phyloP scores from a whole-genome alignment of 805 yeast genomes.

The Yamadazyma sp. region DNA sequence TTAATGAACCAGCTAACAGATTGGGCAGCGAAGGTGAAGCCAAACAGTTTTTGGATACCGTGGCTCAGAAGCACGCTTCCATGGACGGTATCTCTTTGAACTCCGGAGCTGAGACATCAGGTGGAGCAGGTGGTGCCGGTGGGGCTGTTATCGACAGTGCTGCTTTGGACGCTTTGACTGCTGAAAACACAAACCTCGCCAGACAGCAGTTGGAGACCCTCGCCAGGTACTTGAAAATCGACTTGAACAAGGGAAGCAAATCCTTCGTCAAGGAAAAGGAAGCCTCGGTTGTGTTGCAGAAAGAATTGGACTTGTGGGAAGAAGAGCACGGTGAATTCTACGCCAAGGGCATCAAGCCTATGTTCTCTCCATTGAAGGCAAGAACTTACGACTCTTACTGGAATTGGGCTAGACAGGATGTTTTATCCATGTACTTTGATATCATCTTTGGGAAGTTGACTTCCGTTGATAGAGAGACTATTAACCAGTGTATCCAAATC shows the following conservation, averaged over 20 bases:
- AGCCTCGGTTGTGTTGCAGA: conserved; percentile 78
- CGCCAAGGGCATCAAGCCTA: conserved; percentile 87
- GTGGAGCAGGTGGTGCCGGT: conserved; percentile 62
- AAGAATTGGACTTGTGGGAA: conserved; percentile 88
- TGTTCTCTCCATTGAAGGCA: conserved; percentile 88
- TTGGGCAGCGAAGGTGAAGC: conserved; percentile 86
- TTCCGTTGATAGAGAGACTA: conserved; percentile 92
- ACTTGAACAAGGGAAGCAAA: conserved; percentile 88
- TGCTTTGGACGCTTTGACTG: conserved; percentile 80
- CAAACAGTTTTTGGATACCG: conserved; percentile 78
- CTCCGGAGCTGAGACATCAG: conserved; percentile 58
- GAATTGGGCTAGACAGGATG: conserved; percentile 99
- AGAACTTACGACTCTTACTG: conserved; percentile 96
- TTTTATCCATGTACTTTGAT: conserved; percentile 89
- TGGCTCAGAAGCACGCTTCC: conserved; percentile 84
- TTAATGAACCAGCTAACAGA: conserved; percentile 90
- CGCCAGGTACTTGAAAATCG: conserved; percentile 93
- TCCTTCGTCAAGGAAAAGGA: conserved; percentile 79
- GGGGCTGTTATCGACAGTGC: conserved; percentile 93
- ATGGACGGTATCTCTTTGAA: conserved; percentile 74
- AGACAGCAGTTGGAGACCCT: conserved; percentile 83
- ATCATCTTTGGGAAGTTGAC: conserved; percentile 91
- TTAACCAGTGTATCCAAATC: conserved; percentile 91
- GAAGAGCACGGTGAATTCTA: conserved; percentile 85
- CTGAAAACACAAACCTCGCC: conserved; percentile 68